Conservation (phyloP, 257 asterid species). For the Jasminum sambac region DNA sequence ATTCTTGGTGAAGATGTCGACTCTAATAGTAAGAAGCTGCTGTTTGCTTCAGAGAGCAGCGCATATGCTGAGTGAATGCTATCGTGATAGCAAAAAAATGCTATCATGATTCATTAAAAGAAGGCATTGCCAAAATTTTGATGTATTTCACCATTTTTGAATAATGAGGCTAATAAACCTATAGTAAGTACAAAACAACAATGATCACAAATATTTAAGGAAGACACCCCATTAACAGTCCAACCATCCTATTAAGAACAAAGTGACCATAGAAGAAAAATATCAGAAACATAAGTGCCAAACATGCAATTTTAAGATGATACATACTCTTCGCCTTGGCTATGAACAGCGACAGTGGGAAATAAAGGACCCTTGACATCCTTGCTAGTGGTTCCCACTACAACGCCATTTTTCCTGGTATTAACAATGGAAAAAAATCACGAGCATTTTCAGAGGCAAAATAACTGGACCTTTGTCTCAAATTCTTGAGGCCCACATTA, state of each 20-base stretch:
- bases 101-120: background rate
- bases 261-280: constrained; percentile 11
- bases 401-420: constrained; percentile 82
- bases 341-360: constrained; percentile 95
- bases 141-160: background rate
- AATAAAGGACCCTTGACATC: constrained; percentile 79
- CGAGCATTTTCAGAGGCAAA: constrained; percentile 23
- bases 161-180: background rate
- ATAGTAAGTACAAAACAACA: background rate
- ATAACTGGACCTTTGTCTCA: constrained; percentile 8
- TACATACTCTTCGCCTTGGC: constrained; percentile 96
- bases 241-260: constrained; percentile 3
- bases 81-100: background rate
- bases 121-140: background rate
- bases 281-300: background rate
- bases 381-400: constrained; percentile 74
- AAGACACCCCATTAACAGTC: background rate
- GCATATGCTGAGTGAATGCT: background rate
- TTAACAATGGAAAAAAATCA: constrained; percentile 22
- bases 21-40: background rate
- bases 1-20: background rate
- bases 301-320: constrained; percentile 10
- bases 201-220: background rate
- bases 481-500: constrained; percentile 12
- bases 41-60: background rate